Evolutionary conservation across 345 rosid species (phyloP), one percentile per base, ranked within the genome.

Genomic region (Eutrema yunnanense): DNA sequence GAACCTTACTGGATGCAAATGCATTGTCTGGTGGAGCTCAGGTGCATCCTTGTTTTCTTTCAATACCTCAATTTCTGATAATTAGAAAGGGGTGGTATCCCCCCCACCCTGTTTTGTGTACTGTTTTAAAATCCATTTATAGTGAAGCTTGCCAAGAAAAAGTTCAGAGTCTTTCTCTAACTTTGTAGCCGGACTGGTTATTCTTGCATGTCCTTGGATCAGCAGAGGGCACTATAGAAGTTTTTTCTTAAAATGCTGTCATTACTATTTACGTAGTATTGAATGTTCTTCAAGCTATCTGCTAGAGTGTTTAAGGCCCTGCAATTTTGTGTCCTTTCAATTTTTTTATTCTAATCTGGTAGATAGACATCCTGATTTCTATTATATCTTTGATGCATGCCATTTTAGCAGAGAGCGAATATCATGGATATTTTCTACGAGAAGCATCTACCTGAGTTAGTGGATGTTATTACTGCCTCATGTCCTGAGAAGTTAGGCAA

Each of bases 1-100:
- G 99, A 41, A 92, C 90, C 84, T 87, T 96, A 78, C 82, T 96
- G 82, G 99, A 96, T 83, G 85, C 99, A 12, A 86, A 84, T 71
- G 83, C 96, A 64, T 75, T 86, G 67, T 79, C 97, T 40, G 98
- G 76, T 71, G 80, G 96, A 78, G 84, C 89, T 60, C 97, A 91
- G 96, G 97, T 92, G 51, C 76, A 48, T 57, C 52, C 65, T 72
- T 74, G 5, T 16, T 64, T 49, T 51, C 63, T 50, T 58, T 51
- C 37, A n/a, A 2, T 70, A 16, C 48, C 61, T 11, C 34, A 49
- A 29, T 52, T 16, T 54, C 22, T 46, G 44, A 36, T 67, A 8
- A 29, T 10, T 41, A 29, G 50, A 29, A 42, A 36, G 37, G 67
- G 50, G 36, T 62, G 9, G 57, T 46, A 36, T 59, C 72, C 60